phyloP scores from a whole-genome alignment of 352 stramenopile genomes.

The Globisporangium nagaii region DNA sequence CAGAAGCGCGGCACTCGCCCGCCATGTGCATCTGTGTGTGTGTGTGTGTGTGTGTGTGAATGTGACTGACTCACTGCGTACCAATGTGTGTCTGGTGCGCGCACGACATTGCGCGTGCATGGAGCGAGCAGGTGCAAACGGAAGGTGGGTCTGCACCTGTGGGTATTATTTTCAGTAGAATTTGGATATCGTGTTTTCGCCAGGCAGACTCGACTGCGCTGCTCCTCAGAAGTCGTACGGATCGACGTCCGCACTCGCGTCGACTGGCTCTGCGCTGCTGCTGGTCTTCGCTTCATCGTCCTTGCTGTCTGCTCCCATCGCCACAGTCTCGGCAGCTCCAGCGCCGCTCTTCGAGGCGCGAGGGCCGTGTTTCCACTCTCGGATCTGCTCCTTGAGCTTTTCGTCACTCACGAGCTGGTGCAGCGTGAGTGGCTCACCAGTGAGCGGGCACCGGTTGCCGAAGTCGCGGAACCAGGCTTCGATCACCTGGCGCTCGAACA shows the following conservation, averaged over 20 bases:
- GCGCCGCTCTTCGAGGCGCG: neutral
- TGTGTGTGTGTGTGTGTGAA: too few relatives aligned
- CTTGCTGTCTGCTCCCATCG: neutral
- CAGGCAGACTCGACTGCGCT: too few relatives aligned
- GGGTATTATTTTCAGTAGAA: too few relatives aligned
- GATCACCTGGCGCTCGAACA: slow-evolving; percentile 74
- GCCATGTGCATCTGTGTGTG: too few relatives aligned
- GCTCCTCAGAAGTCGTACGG: slow-evolving; percentile 13
- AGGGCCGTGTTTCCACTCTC: slow-evolving; percentile 51
- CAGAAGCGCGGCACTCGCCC: too few relatives aligned
- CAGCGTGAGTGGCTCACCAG: slow-evolving; percentile 55
- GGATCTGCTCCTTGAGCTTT: slow-evolving; percentile 52
- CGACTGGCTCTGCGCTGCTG: neutral
- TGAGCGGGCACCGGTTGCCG: slow-evolving; percentile 74
- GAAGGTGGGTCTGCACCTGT: too few relatives aligned
- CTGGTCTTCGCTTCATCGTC: neutral
- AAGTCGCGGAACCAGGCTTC: slow-evolving; percentile 81
- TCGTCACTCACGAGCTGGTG: slow-evolving; percentile 44
- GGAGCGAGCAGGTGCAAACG: too few relatives aligned
- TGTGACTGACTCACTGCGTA: too few relatives aligned
- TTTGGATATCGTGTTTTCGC: too few relatives aligned
- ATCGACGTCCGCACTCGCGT: neutral
- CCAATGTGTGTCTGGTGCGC: too few relatives aligned
- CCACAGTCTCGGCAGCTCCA: neutral
- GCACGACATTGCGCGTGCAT: too few relatives aligned